A percentile compares a stretch with the other conserved stretches of the same genome.
Evolutionary conservation across 2,329 filamentous ascomycete genomes (phyloP).

Genomic region (Coniochaeta prunicola): DNA sequence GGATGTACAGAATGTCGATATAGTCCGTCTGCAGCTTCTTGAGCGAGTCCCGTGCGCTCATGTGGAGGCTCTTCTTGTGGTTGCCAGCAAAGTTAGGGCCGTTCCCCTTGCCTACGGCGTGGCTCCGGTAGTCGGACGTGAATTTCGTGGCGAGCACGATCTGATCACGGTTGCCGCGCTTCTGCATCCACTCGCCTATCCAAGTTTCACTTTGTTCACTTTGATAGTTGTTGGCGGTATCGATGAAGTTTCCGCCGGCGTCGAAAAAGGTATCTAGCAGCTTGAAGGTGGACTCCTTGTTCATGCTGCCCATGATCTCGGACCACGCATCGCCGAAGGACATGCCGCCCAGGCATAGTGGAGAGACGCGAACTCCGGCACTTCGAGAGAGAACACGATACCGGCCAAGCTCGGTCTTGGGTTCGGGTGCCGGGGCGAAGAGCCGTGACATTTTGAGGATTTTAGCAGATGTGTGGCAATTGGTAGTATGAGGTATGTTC

Average conservation of each 20-base stretch:
- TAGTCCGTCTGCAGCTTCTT: constrained; percentile 36
- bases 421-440: neutral
- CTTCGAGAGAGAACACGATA: constrained; percentile 43
- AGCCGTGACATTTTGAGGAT: neutral
- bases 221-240: constrained; percentile 55
- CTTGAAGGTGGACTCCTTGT: constrained; percentile 16
- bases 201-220: constrained; percentile 48
- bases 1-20: constrained; percentile 37
- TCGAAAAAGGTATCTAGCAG: constrained; percentile 16
- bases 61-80: constrained; percentile 29
- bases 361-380: constrained; percentile 43
- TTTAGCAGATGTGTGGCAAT: neutral
- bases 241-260: constrained; percentile 61
- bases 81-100: constrained; percentile 37
- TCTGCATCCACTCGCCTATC: constrained; percentile 50
- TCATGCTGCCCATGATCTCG: constrained; percentile 12
- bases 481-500: neutral
- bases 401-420: constrained; percentile 40
- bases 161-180: constrained; percentile 41
- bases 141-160: constrained; percentile 51
- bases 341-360: constrained; percentile 47
- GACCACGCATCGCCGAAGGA: constrained; percentile 22
- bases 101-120: constrained; percentile 28
- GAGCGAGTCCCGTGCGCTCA: constrained; percentile 34
- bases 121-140: constrained; percentile 36